A percentile compares a stretch with the other conserved stretches of the same genome.
Evolutionary conservation across 108 stramenopile genomes (phyloP).

Genomic region (Conticribra weissflogii): DNA sequence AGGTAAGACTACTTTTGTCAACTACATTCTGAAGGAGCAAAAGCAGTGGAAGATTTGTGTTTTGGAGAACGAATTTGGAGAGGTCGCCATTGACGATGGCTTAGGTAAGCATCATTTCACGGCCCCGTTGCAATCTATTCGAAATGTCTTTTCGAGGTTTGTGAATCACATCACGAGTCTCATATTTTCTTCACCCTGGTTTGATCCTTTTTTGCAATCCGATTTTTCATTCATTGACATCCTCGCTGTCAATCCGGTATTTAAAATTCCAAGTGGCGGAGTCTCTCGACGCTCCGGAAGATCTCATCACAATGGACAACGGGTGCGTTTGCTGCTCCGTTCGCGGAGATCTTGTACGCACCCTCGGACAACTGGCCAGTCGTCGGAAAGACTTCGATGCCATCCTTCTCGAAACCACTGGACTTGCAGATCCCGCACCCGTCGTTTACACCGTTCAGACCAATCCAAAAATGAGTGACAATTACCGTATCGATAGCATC

Average conservation of each 20-base stretch:
- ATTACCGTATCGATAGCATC: conserved; percentile 88
- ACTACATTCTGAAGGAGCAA: conserved; percentile 98
- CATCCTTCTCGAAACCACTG: conserved; percentile 95
- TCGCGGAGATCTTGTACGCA: conserved; percentile 96
- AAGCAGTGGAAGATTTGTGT: conserved; percentile 95
- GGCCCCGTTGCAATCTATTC: not conserved
- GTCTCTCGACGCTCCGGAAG: conserved; percentile 91
- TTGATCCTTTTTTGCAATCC: not conserved
- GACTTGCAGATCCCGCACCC: conserved; percentile 95
- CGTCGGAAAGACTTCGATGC: conserved; percentile 93
- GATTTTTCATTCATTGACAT: not conserved
- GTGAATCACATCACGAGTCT: no score
- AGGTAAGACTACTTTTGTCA: conserved; percentile 99
- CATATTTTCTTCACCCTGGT: no score
- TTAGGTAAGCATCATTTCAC: conserved; percentile 77
- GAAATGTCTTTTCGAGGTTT: not conserved
- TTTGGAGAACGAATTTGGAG: conserved; percentile 99
- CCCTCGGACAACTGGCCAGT: conserved; percentile 85
- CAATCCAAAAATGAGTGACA: conserved; percentile 88
- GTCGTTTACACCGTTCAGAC: conserved; percentile 96
- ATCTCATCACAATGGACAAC: conserved; percentile 99
- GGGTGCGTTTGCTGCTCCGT: conserved; percentile 99
- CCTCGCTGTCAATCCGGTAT: not conserved
- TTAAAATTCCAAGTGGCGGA: conserved; percentile 70
- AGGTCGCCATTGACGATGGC: conserved; percentile 94